Percentiles rank a stretch among this genome's conserved stretches.
Conservation (phyloP, 2,329 filamentous ascomycete species). For the Ophiostoma tasmaniense region DNA sequence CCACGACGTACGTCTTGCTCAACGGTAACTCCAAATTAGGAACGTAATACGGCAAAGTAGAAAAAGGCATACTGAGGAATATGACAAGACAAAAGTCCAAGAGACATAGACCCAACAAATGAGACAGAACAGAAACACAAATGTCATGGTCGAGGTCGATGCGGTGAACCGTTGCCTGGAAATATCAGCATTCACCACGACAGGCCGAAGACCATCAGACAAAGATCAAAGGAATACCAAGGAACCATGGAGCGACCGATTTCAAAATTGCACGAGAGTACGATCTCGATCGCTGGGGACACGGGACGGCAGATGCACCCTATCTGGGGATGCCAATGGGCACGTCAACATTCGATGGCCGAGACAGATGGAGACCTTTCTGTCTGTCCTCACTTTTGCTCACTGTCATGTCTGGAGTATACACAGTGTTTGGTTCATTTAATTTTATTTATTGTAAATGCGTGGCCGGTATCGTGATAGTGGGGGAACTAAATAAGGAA, state of each 20-base stretch:
- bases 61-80: too few species aligned
- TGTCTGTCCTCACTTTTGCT: too few species aligned
- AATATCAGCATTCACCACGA: neutral
- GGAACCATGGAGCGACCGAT: too few species aligned
- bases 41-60: neutral
- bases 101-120: too few species aligned
- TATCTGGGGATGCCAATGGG: too few species aligned
- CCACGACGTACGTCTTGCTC: neutral
- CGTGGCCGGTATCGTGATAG: neutral
- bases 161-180: neutral
- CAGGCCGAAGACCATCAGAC: too few species aligned
- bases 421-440: neutral
- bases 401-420: neutral
- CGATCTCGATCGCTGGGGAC: neutral
- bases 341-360: too few species aligned
- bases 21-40: neutral
- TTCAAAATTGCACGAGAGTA: too few species aligned
- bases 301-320: neutral
- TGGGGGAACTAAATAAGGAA: neutral
- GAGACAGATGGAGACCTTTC: too few species aligned
- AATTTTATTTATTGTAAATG: neutral
- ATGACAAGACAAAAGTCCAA: too few species aligned
- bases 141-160: neutral
- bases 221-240: too few species aligned
- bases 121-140: neutral